phyloP scores from a whole-genome alignment of 306 rosid species.

The Trichosanthes cucumerina region DNA sequence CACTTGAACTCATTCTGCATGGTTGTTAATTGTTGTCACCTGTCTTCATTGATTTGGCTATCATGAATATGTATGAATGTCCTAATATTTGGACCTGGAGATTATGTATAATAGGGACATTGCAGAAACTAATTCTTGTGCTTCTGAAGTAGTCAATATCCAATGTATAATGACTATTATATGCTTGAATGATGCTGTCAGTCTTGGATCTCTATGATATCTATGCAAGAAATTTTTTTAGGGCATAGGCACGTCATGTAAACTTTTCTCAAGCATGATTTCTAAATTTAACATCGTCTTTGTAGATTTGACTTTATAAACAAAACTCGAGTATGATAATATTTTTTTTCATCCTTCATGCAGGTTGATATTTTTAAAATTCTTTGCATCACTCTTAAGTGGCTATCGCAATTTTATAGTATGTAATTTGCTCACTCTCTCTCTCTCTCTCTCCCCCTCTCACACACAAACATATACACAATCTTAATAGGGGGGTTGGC shows the following conservation, averaged over 20 bases:
- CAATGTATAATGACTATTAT: background rate
- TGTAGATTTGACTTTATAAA: background rate
- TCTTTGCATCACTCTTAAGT: conserved; percentile 87
- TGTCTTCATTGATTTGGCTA: background rate
- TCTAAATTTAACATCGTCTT: background rate
- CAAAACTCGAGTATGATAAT: background rate
- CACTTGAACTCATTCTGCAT: background rate
- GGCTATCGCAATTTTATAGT: conserved; percentile 96
- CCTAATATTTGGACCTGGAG: background rate
- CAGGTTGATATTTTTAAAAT: conserved; percentile 91
- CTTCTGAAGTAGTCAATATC: background rate
- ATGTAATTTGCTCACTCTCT: conserved; percentile 21
- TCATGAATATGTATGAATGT: background rate
- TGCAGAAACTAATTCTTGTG: conserved; percentile 2
- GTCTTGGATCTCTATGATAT: background rate
- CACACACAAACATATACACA: conserved; percentile 6
- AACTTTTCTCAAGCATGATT: background rate
- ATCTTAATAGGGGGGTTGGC: background rate
- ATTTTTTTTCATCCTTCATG: conserved; percentile 18
- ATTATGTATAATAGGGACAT: background rate
- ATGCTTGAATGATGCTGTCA: background rate
- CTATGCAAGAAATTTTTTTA: background rate
- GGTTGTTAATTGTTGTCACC: background rate
- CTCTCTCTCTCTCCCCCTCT: background rate
- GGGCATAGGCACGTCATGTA: background rate